Evolutionary conservation across 495 filamentous ascomycete species (phyloP).

Genomic region (Letharia lupina): DNA sequence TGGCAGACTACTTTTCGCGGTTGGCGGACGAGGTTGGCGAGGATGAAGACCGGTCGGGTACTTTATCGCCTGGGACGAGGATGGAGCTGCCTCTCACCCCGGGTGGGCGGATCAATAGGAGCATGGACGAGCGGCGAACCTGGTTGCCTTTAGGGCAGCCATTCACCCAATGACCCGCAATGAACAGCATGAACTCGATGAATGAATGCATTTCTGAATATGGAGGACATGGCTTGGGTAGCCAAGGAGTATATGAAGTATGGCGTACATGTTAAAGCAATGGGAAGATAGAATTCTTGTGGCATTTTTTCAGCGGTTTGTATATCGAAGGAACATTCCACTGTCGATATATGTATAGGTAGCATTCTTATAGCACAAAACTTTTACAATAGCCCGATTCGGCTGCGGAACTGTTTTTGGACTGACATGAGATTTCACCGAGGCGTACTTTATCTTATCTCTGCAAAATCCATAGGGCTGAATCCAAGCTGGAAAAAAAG

Average conservation of each 20-base stretch:
- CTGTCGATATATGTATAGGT: not conserved
- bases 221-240: not conserved
- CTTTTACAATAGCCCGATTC: not conserved
- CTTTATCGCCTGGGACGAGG: constrained; percentile 28
- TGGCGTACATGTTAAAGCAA: not conserved
- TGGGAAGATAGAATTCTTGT: not conserved
- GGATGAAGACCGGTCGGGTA: constrained; percentile 44
- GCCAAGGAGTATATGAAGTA: not conserved
- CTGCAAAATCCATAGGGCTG: constrained; percentile 6
- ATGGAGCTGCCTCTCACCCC: constrained; percentile 62
- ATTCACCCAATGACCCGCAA: constrained; percentile 25
- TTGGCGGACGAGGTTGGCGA: constrained; percentile 50
- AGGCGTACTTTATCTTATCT: not conserved
- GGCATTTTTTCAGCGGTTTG: not conserved
- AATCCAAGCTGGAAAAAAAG: constrained; percentile 2
- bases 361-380: not conserved
- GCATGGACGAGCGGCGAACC: constrained; percentile 54
- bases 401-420: not conserved
- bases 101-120: constrained; percentile 58
- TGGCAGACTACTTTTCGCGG: constrained; percentile 86
- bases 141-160: constrained; percentile 45
- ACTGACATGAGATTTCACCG: not conserved
- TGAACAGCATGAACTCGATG: not conserved
- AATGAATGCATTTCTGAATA: not conserved
- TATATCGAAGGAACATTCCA: not conserved